These are phyloP conservation scores for Daldinia sp. DNA, from an alignment of 2,329 filamentous ascomycete genomes.

Conservation along the genomic window DNA sequence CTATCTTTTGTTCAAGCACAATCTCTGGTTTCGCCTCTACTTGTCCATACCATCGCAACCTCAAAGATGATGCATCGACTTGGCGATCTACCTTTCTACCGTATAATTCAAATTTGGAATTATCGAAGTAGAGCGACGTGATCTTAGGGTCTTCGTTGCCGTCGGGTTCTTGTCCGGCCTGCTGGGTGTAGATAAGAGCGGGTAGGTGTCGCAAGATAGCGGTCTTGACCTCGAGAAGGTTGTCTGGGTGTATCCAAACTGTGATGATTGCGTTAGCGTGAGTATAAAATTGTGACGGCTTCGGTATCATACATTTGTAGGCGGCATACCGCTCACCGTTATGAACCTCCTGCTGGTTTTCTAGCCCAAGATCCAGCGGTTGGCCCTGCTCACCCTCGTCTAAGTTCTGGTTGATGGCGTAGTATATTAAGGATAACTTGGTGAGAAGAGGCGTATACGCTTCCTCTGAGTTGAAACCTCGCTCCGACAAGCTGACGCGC, in stretches of 20 bases:
- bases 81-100: conserved; percentile 81
- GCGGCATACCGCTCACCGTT: conserved; percentile 80
- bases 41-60: conserved; percentile 91
- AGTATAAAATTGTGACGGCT: conserved; percentile 18
- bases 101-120: conserved; percentile 84
- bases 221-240: conserved; percentile 96
- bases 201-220: conserved; percentile 90
- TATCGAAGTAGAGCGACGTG: conserved; percentile 97
- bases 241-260: conserved; percentile 97
- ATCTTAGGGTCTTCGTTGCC: conserved; percentile 85
- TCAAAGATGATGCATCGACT: conserved; percentile 79
- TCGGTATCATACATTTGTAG: conserved; percentile 74
- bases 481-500: conserved; percentile 84
- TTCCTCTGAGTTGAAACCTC: conserved; percentile 91
- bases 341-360: conserved; percentile 63
- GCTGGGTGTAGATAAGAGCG: conserved; percentile 90
- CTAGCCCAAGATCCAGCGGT: conserved; percentile 58
- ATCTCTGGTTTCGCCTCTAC: conserved; percentile 81
- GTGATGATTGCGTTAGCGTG: conserved; percentile 43
- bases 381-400: conserved; percentile 62
- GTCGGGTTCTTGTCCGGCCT: conserved; percentile 83
- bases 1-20: conserved; percentile 86
- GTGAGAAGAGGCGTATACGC: conserved; percentile 91
- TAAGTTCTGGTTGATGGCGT: conserved; percentile 85
- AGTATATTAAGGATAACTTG: conserved; percentile 94